Conservation (phyloP, 768 basidiomycete species). For the Psilocybe subaeruginosa region DNA sequence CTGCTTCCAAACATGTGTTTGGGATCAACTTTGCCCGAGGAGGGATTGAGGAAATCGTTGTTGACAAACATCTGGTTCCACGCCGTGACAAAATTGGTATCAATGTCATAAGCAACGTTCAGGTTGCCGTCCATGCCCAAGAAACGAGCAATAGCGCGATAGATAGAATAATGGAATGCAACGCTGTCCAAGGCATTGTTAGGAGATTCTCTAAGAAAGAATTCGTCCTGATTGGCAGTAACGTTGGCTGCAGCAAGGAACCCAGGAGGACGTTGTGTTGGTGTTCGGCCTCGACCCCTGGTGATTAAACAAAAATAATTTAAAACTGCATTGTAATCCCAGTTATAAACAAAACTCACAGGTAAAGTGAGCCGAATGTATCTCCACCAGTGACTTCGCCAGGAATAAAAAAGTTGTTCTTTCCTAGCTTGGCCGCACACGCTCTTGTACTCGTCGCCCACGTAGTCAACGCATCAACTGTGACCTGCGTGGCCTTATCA, state of each 20-base stretch:
- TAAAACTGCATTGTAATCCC: neutral
- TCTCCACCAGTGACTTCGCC: constrained; percentile 97
- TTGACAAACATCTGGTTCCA: constrained; percentile 93
- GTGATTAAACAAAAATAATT: constrained; percentile 1
- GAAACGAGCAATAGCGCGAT: constrained; percentile 84
- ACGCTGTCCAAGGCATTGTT: constrained; percentile 71
- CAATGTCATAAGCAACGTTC: constrained; percentile 84
- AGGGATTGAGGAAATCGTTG: constrained; percentile 84
- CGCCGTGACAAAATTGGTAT: constrained; percentile 81
- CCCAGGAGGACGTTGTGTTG: constrained; percentile 65
- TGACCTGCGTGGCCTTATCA: constrained; percentile 93
- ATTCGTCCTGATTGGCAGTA: constrained; percentile 63
- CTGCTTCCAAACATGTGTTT: constrained; percentile 90
- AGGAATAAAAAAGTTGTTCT: constrained; percentile 88
- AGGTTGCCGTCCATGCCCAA: constrained; percentile 97
- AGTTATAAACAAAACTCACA: constrained; percentile 48
- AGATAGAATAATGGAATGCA: constrained; percentile 95
- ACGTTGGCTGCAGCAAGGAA: constrained; percentile 73
- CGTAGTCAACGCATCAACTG: constrained; percentile 74
- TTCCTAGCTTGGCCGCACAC: constrained; percentile 73
- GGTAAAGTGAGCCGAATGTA: constrained; percentile 84
- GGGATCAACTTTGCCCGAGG: constrained; percentile 71
- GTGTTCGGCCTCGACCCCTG: constrained; percentile 89
- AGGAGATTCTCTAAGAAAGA: constrained; percentile 73
- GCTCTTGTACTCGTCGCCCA: constrained; percentile 78